phyloP scores from a whole-genome alignment of 768 basidiomycete genomes.

The Russula abietina region DNA sequence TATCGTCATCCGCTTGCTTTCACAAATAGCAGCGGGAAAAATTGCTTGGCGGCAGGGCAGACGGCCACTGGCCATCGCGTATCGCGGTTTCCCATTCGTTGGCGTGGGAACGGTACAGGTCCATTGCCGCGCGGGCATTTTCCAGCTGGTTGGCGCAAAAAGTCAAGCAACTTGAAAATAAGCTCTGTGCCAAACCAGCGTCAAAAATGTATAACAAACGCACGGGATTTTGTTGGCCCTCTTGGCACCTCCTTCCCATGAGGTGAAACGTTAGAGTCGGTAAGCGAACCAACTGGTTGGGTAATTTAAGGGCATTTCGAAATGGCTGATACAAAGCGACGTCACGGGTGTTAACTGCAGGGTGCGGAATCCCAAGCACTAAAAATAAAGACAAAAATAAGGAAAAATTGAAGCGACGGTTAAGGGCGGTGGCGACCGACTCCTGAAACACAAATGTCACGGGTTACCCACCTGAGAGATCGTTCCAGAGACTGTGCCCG shows the following conservation, averaged over 20 bases:
- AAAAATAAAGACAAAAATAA: conserved; percentile 16
- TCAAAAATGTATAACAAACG: conserved; percentile 29
- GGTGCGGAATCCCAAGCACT: conserved; percentile 79
- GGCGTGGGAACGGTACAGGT: conserved; percentile 50
- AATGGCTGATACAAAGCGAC: conserved; percentile 81
- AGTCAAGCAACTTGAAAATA: conserved; percentile 4
- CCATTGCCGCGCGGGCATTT: conserved; percentile 59
- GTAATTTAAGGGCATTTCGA: conserved; percentile 59
- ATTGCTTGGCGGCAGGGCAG: conserved; percentile 65
- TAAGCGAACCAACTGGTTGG: conserved; percentile 64
- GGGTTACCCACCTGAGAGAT: conserved; percentile 56
- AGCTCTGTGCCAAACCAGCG: conserved; percentile 3
- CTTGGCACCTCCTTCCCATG: conserved; percentile 72
- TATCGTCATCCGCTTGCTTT: conserved; percentile 8
- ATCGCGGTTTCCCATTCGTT: conserved; percentile 63
- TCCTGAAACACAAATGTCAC: conserved; percentile 16
- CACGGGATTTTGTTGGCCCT: conserved; percentile 67
- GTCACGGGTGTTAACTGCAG: conserved; percentile 71
- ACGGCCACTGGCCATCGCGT: conserved; percentile 63
- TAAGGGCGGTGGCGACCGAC: background rate
- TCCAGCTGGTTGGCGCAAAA: conserved; percentile 47
- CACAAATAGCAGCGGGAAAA: conserved; percentile 76
- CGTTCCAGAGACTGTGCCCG: conserved; percentile 76
- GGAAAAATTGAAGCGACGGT: conserved; percentile 17
- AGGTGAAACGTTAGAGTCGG: conserved; percentile 79